Percentiles rank a stretch among this genome's conserved stretches.
phyloP scores from a whole-genome alignment of 768 basidiomycete genomes.

The Amanita inopinata region DNA sequence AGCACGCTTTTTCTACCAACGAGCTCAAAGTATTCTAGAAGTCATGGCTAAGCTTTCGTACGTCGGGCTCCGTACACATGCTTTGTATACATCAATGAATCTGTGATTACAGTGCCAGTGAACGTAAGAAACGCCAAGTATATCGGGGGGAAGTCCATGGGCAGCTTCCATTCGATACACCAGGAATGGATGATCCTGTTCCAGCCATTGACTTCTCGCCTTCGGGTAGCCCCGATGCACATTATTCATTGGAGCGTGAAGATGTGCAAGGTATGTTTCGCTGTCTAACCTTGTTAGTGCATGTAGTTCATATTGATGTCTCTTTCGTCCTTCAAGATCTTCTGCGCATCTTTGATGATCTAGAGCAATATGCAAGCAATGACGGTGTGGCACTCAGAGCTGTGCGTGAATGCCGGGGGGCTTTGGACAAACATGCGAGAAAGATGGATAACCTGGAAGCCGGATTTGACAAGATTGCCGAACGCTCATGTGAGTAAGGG shows the following conservation, averaged over 20 bases:
- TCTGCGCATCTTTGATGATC: slow-evolving; percentile 51
- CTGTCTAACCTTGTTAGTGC: slow-evolving; percentile 1
- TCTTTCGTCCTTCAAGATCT: slow-evolving; percentile 33
- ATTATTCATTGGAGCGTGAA: slow-evolving; percentile 57
- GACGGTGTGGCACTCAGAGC: slow-evolving; percentile 42
- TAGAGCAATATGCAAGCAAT: slow-evolving; percentile 44
- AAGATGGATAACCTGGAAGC: slow-evolving; percentile 76
- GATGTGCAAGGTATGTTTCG: slow-evolving; percentile 62
- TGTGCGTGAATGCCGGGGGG: slow-evolving; percentile 48
- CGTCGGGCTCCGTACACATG: slow-evolving; percentile 20
- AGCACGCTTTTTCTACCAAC: slow-evolving; percentile 76
- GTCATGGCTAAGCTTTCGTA: slow-evolving; percentile 84
- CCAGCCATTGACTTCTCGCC: slow-evolving; percentile 77
- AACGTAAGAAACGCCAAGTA: slow-evolving; percentile 75
- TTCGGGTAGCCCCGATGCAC: slow-evolving; percentile 47
- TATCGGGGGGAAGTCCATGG: slow-evolving; percentile 79
- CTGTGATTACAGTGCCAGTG: slow-evolving; percentile 41
- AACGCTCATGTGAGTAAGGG: slow-evolving; percentile 59
- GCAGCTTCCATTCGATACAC: slow-evolving; percentile 78
- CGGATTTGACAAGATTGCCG: slow-evolving; percentile 80
- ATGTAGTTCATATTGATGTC: slow-evolving; percentile 10
- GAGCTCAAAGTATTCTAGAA: slow-evolving; percentile 74
- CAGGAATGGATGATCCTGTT: slow-evolving; percentile 73
- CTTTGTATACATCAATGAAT: slow-evolving; percentile 1
- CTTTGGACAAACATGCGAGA: slow-evolving; percentile 58